Conservation (phyloP, 2,329 filamentous ascomycete genomes). For the Talaromyces amestolkiae region DNA sequence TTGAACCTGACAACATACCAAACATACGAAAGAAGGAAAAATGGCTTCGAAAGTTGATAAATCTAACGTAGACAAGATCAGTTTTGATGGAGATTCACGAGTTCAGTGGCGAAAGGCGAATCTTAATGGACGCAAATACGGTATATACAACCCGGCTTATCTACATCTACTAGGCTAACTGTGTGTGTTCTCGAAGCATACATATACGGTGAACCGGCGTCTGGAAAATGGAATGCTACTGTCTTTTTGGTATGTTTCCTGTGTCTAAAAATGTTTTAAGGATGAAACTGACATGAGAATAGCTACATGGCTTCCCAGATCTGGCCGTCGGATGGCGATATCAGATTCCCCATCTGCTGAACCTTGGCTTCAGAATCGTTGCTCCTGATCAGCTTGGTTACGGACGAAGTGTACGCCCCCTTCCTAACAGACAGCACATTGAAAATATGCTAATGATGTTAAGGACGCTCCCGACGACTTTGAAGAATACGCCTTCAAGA, state of each 20-base stretch:
- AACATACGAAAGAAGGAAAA: not conserved
- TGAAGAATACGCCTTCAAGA: constrained; percentile 67
- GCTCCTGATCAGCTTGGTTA: constrained; percentile 87
- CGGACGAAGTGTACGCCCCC: constrained; percentile 61
- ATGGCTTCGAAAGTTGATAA: constrained; percentile 11
- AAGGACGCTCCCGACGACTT: constrained; percentile 60
- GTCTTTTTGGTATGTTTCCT: constrained; percentile 50
- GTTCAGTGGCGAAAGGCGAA: constrained; percentile 62
- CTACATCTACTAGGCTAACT: not conserved
- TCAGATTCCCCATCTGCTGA: constrained; percentile 74
- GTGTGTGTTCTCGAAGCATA: constrained; percentile 42
- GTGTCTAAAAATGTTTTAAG: not conserved
- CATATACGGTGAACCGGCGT: constrained; percentile 50
- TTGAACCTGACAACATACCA: not conserved
- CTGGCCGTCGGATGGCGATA: constrained; percentile 82
- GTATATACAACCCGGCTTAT: constrained; percentile 28
- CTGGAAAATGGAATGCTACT: constrained; percentile 48
- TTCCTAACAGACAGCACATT: not conserved
- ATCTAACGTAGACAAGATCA: constrained; percentile 57
- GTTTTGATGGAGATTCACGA: constrained; percentile 61
- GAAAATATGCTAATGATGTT: constrained; percentile 12
- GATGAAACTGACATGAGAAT: not conserved
- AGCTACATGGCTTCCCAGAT: constrained; percentile 81
- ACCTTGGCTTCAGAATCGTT: constrained; percentile 73
- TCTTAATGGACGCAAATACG: constrained; percentile 70